These are phyloP conservation scores for Nannochloropsis oceanica DNA, from an alignment of 108 stramenopile species.

Conservation along the genomic window DNA sequence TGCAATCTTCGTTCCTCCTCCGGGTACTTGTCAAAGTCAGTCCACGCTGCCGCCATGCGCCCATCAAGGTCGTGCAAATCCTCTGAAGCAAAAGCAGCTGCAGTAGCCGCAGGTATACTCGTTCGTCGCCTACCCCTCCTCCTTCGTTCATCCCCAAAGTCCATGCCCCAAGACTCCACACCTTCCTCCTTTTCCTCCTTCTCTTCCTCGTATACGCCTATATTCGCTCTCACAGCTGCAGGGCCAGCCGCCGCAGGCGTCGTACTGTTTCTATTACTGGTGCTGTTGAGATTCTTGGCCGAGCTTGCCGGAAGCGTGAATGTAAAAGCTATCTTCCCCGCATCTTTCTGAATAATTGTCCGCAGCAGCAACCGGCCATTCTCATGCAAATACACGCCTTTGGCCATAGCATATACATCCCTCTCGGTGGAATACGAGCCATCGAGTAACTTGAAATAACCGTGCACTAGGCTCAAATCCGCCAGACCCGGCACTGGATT, in stretches of 20 bases:
- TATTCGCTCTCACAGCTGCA: background rate
- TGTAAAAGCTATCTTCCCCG: background rate
- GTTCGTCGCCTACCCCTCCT: no score
- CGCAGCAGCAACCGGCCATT: background rate
- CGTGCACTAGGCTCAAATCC: background rate
- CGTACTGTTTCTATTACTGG: background rate
- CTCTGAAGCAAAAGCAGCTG: background rate
- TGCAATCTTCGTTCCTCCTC: background rate
- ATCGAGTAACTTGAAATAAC: background rate
- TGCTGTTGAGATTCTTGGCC: background rate
- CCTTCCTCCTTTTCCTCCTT: background rate
- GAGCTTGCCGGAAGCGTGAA: background rate
- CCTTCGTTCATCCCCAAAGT: no score
- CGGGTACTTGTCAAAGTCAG: no score
- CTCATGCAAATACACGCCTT: background rate
- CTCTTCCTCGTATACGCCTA: background rate
- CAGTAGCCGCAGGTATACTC: background rate
- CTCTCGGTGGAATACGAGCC: background rate
- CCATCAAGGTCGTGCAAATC: background rate
- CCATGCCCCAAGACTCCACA: background rate
- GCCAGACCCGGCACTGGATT: background rate
- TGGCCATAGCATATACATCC: background rate
- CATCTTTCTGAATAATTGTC: background rate
- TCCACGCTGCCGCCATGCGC: background rate
- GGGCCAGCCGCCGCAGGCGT: background rate